These are phyloP conservation scores for Larix sibirica DNA, from an alignment of 83 land plant species.

Conservation along the genomic window DNA sequence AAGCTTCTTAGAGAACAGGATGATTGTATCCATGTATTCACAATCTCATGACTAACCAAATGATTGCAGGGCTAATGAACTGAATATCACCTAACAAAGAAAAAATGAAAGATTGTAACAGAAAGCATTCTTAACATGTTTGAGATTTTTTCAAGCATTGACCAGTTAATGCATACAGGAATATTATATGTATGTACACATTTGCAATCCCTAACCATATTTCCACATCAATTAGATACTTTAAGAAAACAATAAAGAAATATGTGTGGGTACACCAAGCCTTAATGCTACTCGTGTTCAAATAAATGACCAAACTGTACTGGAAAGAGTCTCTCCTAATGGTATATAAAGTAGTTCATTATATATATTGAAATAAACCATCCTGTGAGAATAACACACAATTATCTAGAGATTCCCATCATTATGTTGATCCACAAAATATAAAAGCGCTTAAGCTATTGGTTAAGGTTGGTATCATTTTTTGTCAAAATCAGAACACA, in stretches of 20 bases:
- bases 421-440: not conserved
- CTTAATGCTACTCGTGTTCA: not conserved
- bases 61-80: not conserved
- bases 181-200: not conserved
- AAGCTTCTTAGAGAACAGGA: too few relatives aligned
- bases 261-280: not conserved
- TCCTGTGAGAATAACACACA: not conserved
- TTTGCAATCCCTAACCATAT: not conserved
- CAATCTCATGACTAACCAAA: not conserved
- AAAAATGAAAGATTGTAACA: not conserved
- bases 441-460: not conserved
- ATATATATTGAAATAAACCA: not conserved
- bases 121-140: not conserved
- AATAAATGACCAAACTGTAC: too few relatives aligned
- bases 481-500: not conserved
- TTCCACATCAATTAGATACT: not conserved
- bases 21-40: not conserved
- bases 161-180: not conserved
- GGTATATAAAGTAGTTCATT: not conserved
- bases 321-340: not conserved
- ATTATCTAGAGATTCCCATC: not conserved
- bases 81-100: not conserved
- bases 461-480: too few relatives aligned
- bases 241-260: not conserved
- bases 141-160: not conserved